Evolutionary conservation across 1,139 yeast species (phyloP), one percentile per base, ranked within the genome.

Genomic region (Blastobotrys proliferans): DNA sequence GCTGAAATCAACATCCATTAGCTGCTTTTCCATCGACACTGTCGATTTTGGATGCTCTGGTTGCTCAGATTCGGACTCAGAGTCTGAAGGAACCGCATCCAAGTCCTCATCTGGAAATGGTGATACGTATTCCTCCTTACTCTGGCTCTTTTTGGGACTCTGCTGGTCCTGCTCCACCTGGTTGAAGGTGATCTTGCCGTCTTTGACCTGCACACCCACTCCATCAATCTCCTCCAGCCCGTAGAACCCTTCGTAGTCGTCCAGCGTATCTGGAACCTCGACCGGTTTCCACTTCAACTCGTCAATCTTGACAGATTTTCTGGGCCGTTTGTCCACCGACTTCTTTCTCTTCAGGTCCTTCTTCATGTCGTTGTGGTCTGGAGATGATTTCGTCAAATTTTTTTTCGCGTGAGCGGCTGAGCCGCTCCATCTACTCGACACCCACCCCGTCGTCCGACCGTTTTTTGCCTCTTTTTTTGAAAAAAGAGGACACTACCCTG

Each of bases 161-260:
- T 49, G 45, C 40, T 51, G 51, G 38, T 51, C 48, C 26, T 49
- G 46, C 40, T 52, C 53, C 38, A 51, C 38, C 18, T 47, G 53
- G 20, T 50, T 53, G 34, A 58, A 55, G 34, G 57, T 57, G 21
- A 54, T 51, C 8, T 68, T 66, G 32, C 77, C 80, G 41, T 69
- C 72, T 4, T 46, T 54, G 11, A 45, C 42, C 22, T 76, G 61
- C 4, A 90, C 90, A 55, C 77, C 90, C 19, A 90, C 97, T 21
- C 96, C 97, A 43, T 88, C 97, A 42, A 92, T 76, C 61, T 92
- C 98, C 62, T 92, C 97, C 33, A 92, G 67, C 0, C 97, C 98
- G 63, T 80, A 86, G 53, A 88, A 82, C 0, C 97, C 97, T 55
- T 83, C 90, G 59, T 83, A 84, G 61, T 86, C 95, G 47, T 82